These are phyloP conservation scores for Ustulina deusta DNA, from an alignment of 2,329 filamentous ascomycete genomes.

Conservation along the genomic window DNA sequence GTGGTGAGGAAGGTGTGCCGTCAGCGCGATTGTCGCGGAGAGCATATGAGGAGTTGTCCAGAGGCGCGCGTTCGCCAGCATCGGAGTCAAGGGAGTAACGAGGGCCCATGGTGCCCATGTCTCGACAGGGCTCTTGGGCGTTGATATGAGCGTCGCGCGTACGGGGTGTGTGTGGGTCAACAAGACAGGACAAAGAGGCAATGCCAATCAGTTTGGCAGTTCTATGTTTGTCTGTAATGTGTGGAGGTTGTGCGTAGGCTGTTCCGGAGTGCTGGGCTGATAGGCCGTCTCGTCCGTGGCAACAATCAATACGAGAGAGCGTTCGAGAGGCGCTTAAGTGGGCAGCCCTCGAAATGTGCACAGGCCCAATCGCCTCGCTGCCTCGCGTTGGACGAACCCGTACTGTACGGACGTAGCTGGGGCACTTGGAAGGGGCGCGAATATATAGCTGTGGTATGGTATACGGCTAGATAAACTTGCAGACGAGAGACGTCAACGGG, in stretches of 20 bases:
- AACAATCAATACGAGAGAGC: conserved; percentile 31
- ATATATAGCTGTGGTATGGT: not conserved
- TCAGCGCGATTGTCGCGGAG: conserved; percentile 17
- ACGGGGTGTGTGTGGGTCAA: conserved; percentile 26
- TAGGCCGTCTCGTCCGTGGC: conserved; percentile 16
- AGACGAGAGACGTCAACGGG: conserved; percentile 13
- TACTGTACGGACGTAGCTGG: conserved; percentile 6
- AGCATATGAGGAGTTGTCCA: conserved; percentile 43
- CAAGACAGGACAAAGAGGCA: conserved; percentile 28
- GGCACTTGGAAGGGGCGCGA: not conserved
- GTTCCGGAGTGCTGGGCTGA: conserved; percentile 9
- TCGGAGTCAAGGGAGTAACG: conserved; percentile 50
- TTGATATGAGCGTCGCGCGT: conserved; percentile 21
- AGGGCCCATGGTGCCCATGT: conserved; percentile 47
- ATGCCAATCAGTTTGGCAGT: conserved; percentile 18
- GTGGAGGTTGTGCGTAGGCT: conserved; percentile 1
- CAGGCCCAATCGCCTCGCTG: conserved; percentile 12
- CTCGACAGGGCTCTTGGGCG: conserved; percentile 15
- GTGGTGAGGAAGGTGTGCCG: conserved; percentile 32
- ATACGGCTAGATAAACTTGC: conserved; percentile 17
- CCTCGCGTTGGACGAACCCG: conserved; percentile 15
- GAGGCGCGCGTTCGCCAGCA: conserved; percentile 48
- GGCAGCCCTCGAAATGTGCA: conserved; percentile 15
- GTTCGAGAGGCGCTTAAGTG: conserved; percentile 24
- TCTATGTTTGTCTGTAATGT: conserved; percentile 1